Base-by-base conservation (phyloP, 495 filamentous ascomycete species). In the Aspergillus heteromorphus region DNA sequence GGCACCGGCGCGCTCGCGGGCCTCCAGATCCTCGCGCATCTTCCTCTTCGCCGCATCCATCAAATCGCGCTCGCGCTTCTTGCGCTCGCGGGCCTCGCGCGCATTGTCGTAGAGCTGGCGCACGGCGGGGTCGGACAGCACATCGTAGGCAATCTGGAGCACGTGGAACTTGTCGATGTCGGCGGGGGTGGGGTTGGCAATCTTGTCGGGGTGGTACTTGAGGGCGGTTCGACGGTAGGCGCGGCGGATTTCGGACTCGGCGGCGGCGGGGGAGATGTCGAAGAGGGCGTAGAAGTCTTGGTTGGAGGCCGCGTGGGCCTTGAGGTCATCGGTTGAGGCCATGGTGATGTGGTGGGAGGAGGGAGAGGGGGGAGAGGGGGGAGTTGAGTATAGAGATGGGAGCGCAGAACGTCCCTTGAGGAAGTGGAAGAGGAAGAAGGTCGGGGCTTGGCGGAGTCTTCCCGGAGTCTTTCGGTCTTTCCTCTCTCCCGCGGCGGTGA, bases 211-310 rank as follows among this genome's bases (percentile, higher is more conserved):
- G 68, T 98, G 93, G 66, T 90, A 89, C 67, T 87, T 90, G 9
- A 97, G 77, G 0, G 95, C 89, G 4, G 90, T 87, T 65, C 87
- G 89, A 31, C 91, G 84, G 74, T 96, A 98, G 43, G 89, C 90
- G 49, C 84, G 83, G 52, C 91, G 88, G 62, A 98, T 83, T 56
- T 96, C 87, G 25, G 83, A 68, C 27, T 85, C 79, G 10, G 79
- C 79, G 21, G 87, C 83, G 16, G 81, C 78, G 36, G 79, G 77
- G 14, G 80, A 75, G 43, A 97, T 65, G 19, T 77, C 80, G 17
- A 97, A 85, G 51, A 96, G 82, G 36, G 79, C 83, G 71, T 98
- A 98, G 58, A 92, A 93, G 70, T 97, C 87, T 55, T 89, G 81
- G 36, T 73, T 72, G 27, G 79, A 83, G 55, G 79, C 78, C 25